Conservation (phyloP, 2,329 filamentous ascomycete species). For the Trichoderma oligosporum region DNA sequence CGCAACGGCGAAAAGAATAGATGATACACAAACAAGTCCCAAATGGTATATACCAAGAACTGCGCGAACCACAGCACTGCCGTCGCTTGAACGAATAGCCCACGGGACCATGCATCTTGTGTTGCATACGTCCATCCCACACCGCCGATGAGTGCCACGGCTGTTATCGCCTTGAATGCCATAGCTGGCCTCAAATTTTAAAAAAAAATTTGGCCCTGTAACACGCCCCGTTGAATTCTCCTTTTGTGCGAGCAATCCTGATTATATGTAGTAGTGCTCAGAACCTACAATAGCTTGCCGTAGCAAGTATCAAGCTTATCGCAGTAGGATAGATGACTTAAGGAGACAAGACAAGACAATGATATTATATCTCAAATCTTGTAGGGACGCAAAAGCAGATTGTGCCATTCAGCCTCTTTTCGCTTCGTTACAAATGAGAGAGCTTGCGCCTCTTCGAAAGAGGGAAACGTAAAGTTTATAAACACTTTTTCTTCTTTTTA, state of each 20-base stretch:
- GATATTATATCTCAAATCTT: too few relatives aligned
- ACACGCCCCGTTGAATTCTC: neutral
- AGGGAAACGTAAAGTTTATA: too few relatives aligned
- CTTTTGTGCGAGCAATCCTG: neutral
- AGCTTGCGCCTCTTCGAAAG: too few relatives aligned
- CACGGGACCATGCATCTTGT: conserved; percentile 29
- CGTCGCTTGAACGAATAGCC: conserved; percentile 35
- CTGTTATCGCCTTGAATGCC: conserved; percentile 26
- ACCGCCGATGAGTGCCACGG: conserved; percentile 26
- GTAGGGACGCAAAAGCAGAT: too few relatives aligned
- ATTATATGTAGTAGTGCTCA: neutral
- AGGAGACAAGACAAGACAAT: too few relatives aligned
- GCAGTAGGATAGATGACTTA: too few relatives aligned
- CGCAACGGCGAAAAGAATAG: conserved; percentile 48
- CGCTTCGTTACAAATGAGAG: too few relatives aligned
- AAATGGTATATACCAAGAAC: conserved; percentile 37
- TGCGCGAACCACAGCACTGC: conserved; percentile 35
- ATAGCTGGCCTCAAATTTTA: neutral
- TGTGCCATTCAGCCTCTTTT: too few relatives aligned
- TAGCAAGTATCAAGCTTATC: neutral
- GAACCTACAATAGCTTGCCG: neutral
- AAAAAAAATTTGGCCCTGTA: too few relatives aligned
- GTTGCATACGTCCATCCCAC: conserved; percentile 22
- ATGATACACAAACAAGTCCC: conserved; percentile 46
- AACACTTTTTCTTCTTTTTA: too few relatives aligned